Evolutionary conservation across 164 flowering plant species (phyloP).

Genomic region (Cinnamomum chago): DNA sequence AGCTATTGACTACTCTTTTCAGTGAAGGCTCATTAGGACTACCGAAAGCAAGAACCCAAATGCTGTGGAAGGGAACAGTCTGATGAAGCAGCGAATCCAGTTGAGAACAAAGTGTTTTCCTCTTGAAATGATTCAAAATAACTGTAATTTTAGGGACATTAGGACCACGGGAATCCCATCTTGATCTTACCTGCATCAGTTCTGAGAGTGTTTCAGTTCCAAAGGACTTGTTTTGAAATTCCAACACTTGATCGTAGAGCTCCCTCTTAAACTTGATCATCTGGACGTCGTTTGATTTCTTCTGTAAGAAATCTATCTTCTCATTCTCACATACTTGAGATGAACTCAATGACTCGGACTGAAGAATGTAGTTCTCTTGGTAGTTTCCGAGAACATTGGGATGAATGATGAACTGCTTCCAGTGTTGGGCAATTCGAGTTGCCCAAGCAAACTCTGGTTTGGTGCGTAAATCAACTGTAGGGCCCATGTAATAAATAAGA

Average conservation of each 20-base stretch:
- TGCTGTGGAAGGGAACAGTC: slow-evolving; percentile 76
- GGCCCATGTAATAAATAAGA: slow-evolving; percentile 83
- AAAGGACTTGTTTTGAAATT: slow-evolving; percentile 54
- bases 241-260: slow-evolving; percentile 64
- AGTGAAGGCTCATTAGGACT: slow-evolving; percentile 73
- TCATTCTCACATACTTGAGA: slow-evolving; percentile 77
- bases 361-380: slow-evolving; percentile 41
- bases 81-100: slow-evolving; percentile 82
- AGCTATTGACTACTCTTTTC: slow-evolving; percentile 67
- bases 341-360: slow-evolving; percentile 32
- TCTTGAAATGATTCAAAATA: slow-evolving; percentile 91
- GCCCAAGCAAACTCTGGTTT: slow-evolving; percentile 91
- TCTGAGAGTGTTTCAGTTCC: slow-evolving; percentile 71
- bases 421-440: slow-evolving; percentile 59
- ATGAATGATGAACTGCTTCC: slow-evolving; percentile 65
- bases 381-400: slow-evolving; percentile 41
- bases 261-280: slow-evolving; percentile 90
- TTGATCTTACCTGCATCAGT: slow-evolving; percentile 79
- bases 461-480: slow-evolving; percentile 54
- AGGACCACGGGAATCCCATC: slow-evolving; percentile 57
- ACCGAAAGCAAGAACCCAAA: slow-evolving; percentile 91
- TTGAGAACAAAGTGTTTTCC: slow-evolving; percentile 92
- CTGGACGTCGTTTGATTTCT: slow-evolving; percentile 71
- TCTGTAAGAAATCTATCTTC: slow-evolving; percentile 82
- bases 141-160: slow-evolving; percentile 66